Conservation (phyloP, 352 stramenopile species). For the Pythium monospermum region DNA sequence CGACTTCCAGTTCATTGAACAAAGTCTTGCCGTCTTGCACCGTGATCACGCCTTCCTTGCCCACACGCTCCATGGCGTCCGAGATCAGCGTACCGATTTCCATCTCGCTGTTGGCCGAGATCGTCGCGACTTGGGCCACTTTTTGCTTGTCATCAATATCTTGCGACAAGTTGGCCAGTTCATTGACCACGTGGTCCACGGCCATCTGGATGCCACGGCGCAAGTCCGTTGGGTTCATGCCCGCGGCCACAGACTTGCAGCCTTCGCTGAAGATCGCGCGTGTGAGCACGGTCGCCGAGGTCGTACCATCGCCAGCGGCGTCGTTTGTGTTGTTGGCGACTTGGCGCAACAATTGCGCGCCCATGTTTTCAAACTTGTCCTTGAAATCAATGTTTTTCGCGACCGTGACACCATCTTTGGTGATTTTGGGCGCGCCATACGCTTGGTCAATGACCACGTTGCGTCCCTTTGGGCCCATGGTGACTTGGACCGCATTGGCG, state of each 20-base stretch:
- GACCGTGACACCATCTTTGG: conserved; percentile 98
- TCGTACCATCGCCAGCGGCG: conserved; percentile 99
- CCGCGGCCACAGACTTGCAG: conserved; percentile 98
- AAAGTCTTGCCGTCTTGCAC: conserved; percentile 99
- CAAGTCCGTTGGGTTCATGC: conserved; percentile 99
- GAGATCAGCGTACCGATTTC: conserved; percentile 98
- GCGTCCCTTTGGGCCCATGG: conserved; percentile 98
- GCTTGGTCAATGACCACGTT: conserved; percentile 99
- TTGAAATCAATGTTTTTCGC: conserved; percentile 97
- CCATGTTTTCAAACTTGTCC: conserved; percentile 93
- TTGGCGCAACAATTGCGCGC: conserved; percentile 78
- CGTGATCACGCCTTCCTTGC: conserved; percentile 98
- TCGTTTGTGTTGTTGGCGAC: conserved; percentile 99
- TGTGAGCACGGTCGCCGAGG: conserved; percentile 98
- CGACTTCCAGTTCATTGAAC: conserved; percentile 99
- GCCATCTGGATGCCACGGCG: conserved; percentile 97
- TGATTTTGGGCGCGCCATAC: conserved; percentile 96
- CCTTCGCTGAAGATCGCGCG: conserved; percentile 98
- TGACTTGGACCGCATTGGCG: conserved; percentile 99
- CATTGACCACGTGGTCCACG: conserved; percentile 94
- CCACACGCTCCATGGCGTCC: conserved; percentile 99
- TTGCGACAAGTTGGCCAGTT: conserved; percentile 94
- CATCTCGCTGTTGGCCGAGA: conserved; percentile 98
- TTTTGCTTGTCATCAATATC: conserved; percentile 99
- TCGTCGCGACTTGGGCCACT: conserved; percentile 98